Conservation (phyloP, 2,329 filamentous ascomycete species). For the Metarhizium sp. region DNA sequence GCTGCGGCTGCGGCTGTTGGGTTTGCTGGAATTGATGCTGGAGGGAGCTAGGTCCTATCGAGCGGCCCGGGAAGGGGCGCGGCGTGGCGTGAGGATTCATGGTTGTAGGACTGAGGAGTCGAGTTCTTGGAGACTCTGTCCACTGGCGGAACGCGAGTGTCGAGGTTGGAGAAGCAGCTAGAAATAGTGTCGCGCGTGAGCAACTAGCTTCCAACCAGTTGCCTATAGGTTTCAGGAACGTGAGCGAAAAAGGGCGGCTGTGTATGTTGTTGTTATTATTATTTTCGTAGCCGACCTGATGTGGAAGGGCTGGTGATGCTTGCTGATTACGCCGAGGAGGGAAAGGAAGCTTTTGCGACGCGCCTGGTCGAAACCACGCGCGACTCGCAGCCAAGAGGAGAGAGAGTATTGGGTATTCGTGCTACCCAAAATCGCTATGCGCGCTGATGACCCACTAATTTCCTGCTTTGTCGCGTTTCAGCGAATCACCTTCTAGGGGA, state of each 20-base stretch:
- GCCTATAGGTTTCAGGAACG: not conserved
- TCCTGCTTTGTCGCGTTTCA: too few species aligned
- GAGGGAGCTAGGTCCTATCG: conserved; percentile 20
- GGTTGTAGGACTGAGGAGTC: not conserved
- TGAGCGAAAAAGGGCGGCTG: not conserved
- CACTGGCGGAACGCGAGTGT: not conserved
- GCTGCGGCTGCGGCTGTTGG: conserved; percentile 4
- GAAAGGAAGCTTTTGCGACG: conserved; percentile 12
- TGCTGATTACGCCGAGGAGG: not conserved
- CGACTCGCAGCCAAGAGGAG: not conserved
- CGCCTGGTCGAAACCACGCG: conserved; percentile 6
- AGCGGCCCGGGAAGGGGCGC: conserved; percentile 25
- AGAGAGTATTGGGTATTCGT: too few species aligned
- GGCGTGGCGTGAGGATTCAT: conserved; percentile 31
- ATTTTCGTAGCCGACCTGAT: not conserved
- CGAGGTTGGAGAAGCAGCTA: not conserved
- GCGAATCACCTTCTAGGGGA: too few species aligned
- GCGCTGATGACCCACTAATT: too few species aligned
- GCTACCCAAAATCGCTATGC: not conserved
- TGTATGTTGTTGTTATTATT: not conserved
- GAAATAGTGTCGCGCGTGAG: not conserved
- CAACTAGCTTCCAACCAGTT: not conserved
- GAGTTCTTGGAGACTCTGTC: not conserved
- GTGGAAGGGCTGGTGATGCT: not conserved
- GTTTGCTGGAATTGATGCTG: conserved; percentile 18